phyloP scores from a whole-genome alignment of 352 stramenopile genomes.

The Achlya hypogyna region DNA sequence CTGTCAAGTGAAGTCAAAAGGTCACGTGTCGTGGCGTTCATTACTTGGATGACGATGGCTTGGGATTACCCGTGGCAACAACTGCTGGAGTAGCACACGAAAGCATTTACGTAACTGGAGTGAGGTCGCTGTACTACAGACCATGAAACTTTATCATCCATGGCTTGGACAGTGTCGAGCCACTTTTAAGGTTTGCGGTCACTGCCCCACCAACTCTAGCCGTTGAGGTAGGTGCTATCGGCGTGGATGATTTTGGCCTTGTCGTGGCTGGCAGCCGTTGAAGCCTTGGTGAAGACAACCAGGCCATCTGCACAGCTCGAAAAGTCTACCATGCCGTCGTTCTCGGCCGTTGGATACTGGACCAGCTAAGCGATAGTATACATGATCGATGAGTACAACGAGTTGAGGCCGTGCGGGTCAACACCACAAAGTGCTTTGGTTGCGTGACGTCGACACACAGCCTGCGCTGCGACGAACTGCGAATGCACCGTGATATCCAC shows the following conservation, averaged over 20 bases:
- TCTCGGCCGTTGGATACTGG: constrained; percentile 23
- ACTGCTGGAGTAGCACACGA: no score
- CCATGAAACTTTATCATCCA: no score
- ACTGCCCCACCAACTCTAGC: constrained; percentile 24
- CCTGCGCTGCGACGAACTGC: constrained; percentile 20
- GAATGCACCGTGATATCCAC: constrained; percentile 21
- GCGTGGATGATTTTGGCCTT: constrained; percentile 26
- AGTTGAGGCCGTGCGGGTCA: constrained; percentile 24
- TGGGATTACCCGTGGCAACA: no score
- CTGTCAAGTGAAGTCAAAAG: no score
- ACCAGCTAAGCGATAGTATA: constrained; percentile 20
- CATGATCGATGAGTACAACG: constrained; percentile 20
- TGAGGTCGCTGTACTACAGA: no score
- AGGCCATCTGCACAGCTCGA: constrained; percentile 23
- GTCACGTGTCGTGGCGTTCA: no score
- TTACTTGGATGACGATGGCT: no score
- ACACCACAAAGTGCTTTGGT: constrained; percentile 29
- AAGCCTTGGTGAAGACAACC: constrained; percentile 13
- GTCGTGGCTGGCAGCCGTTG: constrained; percentile 25
- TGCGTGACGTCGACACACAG: constrained; percentile 21
- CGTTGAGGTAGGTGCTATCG: constrained; percentile 23
- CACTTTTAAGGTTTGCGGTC: constrained; percentile 30
- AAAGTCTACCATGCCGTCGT: constrained; percentile 33
- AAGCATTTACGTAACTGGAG: no score
- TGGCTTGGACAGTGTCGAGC: no score